These are phyloP conservation scores for Xylariaceae sp. DNA, from an alignment of 2,329 filamentous ascomycete species.

Conservation along the genomic window DNA sequence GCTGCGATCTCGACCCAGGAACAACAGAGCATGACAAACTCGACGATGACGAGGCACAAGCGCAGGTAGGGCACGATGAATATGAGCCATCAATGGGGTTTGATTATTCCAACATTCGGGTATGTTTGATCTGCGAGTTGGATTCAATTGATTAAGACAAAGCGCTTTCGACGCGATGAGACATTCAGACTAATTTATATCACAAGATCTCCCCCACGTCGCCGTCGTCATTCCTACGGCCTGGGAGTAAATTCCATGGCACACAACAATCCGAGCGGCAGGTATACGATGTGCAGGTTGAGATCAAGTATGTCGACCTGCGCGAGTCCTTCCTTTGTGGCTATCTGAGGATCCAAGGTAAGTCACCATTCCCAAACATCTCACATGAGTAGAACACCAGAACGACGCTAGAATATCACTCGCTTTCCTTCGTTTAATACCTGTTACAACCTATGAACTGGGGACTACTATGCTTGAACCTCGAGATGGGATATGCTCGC, in stretches of 20 bases:
- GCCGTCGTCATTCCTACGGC: constrained; percentile 84
- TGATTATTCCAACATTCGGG: constrained; percentile 61
- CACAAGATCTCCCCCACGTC: constrained; percentile 73
- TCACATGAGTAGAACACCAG: constrained; percentile 6
- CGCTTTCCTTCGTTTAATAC: background rate
- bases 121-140: constrained; percentile 44
- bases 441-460: background rate
- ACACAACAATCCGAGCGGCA: constrained; percentile 93
- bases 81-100: constrained; percentile 52
- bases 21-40: constrained; percentile 32
- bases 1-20: constrained; percentile 25
- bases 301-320: constrained; percentile 96
- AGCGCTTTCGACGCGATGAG: too few relatives aligned
- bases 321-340: constrained; percentile 93
- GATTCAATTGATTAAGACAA: constrained; percentile 1
- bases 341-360: constrained; percentile 94
- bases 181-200: constrained; percentile 17
- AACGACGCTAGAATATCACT: too few relatives aligned
- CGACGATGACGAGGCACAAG: constrained; percentile 28
- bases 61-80: constrained; percentile 26
- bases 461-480: background rate
- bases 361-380: constrained; percentile 27
- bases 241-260: constrained; percentile 86
- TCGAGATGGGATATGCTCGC: background rate
- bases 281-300: constrained; percentile 93